These are phyloP conservation scores for Kuraishia capsulata DNA, from an alignment of 805 yeast genomes.

Conservation along the genomic window DNA sequence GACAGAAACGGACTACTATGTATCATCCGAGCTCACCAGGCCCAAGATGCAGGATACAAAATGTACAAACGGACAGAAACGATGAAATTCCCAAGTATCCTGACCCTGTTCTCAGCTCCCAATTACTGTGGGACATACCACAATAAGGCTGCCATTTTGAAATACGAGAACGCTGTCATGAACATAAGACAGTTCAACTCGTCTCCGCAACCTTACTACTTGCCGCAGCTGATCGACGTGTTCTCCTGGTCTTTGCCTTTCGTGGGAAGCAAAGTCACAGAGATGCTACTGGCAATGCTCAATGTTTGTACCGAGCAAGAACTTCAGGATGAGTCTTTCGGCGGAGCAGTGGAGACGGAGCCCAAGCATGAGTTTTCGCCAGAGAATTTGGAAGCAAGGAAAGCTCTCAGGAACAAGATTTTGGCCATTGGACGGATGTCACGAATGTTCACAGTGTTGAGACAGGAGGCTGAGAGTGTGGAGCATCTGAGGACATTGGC, in stretches of 20 bases:
- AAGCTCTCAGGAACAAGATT: constrained; percentile 70
- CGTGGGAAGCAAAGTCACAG: constrained; percentile 93
- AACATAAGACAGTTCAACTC: constrained; percentile 90
- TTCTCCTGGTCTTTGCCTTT: constrained; percentile 97
- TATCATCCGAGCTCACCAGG: constrained; percentile 94
- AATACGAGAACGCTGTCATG: constrained; percentile 87
- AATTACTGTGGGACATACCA: constrained; percentile 88
- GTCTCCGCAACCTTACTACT: constrained; percentile 93
- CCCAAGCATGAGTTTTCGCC: constrained; percentile 5
- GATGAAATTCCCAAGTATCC: constrained; percentile 81
- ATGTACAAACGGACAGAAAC: constrained; percentile 82
- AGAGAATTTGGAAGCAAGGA: constrained; percentile 20
- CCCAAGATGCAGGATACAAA: constrained; percentile 94
- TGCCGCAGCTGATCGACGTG: constrained; percentile 95
- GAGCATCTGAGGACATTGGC: constrained; percentile 67
- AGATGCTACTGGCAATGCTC: constrained; percentile 80
- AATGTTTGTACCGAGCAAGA: constrained; percentile 96
- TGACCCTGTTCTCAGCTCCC: constrained; percentile 93
- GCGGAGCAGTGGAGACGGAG: constrained; percentile 13
- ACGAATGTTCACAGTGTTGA: constrained; percentile 81
- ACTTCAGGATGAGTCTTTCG: constrained; percentile 56
- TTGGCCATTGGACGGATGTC: constrained; percentile 95
- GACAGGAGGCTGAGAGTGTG: constrained; percentile 86
- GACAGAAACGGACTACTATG: constrained; percentile 70
- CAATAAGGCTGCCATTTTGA: constrained; percentile 91